Conservation (phyloP, 2,329 filamentous ascomycete species). For the Fusarium luffae region DNA sequence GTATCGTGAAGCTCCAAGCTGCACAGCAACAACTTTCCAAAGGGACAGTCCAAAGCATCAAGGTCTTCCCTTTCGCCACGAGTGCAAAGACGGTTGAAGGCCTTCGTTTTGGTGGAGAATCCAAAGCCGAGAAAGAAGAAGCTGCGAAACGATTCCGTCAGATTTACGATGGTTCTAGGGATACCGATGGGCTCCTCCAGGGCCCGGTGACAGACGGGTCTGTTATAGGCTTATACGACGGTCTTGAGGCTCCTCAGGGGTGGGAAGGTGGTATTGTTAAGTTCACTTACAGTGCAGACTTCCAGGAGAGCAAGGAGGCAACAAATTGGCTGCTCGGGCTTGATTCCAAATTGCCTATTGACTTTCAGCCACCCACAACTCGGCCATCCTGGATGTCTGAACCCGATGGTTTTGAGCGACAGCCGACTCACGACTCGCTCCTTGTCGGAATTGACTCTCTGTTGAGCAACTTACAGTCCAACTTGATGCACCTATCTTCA, state of each 20-base stretch:
- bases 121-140: conserved; percentile 84
- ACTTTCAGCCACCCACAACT: conserved; percentile 79
- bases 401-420: conserved; percentile 61
- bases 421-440: conserved; percentile 65
- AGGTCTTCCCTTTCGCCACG: conserved; percentile 81
- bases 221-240: conserved; percentile 71
- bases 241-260: conserved; percentile 63
- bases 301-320: conserved; percentile 59
- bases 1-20: conserved; percentile 86
- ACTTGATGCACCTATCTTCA: conserved; percentile 87
- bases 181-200: conserved; percentile 72
- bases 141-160: conserved; percentile 76
- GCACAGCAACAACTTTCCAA: conserved; percentile 78
- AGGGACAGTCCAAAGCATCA: conserved; percentile 73
- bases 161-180: conserved; percentile 71
- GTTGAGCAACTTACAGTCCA: conserved; percentile 76
- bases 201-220: conserved; percentile 92
- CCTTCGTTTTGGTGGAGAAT: conserved; percentile 88
- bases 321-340: conserved; percentile 80
- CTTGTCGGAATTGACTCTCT: conserved; percentile 88
- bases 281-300: conserved; percentile 67
- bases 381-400: conserved; percentile 68
- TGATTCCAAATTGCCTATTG: conserved; percentile 77
- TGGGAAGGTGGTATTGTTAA: conserved; percentile 89
- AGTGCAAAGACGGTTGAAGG: conserved; percentile 69